Conservation (phyloP, 352 stramenopile species). For the Phytophthora melonis region DNA sequence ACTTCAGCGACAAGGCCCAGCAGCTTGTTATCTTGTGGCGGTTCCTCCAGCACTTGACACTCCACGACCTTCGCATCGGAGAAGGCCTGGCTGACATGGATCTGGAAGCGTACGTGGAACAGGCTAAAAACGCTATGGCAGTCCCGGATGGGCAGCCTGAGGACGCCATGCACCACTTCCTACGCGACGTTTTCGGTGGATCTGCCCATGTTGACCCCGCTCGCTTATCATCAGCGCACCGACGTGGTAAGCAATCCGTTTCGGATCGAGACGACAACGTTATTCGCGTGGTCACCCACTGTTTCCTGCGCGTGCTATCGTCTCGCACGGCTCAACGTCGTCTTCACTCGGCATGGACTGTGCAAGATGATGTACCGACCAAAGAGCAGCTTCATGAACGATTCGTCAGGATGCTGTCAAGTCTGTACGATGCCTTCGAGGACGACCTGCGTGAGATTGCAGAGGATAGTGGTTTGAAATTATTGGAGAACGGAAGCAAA, state of each 20-base stretch:
- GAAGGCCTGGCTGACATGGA: neutral
- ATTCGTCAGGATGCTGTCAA: neutral
- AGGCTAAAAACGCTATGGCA: neutral
- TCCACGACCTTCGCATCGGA: neutral
- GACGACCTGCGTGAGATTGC: neutral
- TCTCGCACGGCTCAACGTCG: neutral
- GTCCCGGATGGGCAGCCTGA: neutral
- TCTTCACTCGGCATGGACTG: neutral
- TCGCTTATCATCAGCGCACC: neutral
- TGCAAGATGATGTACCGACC: neutral
- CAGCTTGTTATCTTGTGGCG: neutral
- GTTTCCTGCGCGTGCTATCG: neutral
- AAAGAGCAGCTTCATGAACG: conserved; percentile 1
- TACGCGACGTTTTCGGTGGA: neutral
- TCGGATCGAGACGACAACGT: neutral
- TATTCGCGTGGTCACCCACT: neutral
- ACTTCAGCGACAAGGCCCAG: neutral
- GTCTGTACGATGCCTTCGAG: neutral
- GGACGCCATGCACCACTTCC: neutral
- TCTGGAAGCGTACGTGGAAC: neutral
- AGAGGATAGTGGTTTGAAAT: neutral
- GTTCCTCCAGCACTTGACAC: neutral
- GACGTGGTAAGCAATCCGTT: neutral
- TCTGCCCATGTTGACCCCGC: no score
- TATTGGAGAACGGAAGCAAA: neutral